phyloP scores from a whole-genome alignment of 305 asterid species.

The Solanum hybrid region DNA sequence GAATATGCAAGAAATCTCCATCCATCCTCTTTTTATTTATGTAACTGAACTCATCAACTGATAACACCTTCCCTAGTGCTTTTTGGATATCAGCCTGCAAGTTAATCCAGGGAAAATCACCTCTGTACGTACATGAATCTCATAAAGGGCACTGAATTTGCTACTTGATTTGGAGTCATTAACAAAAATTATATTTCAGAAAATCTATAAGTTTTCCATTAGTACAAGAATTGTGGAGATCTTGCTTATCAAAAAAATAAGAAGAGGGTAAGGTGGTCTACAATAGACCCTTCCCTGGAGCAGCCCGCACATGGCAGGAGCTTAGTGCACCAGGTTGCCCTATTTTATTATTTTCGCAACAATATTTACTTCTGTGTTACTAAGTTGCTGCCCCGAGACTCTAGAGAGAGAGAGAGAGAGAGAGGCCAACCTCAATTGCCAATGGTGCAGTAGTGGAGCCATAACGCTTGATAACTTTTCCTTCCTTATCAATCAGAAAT shows the following conservation, averaged over 20 bases:
- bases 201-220: background rate
- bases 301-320: background rate
- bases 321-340: background rate
- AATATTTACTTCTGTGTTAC: background rate
- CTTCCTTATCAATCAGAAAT: constrained; percentile 79
- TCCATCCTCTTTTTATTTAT: background rate
- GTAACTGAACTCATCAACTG: background rate
- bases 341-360: background rate
- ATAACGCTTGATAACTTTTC: constrained; percentile 57
- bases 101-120: background rate
- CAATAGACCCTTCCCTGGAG: background rate
- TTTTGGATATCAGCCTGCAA: constrained; percentile 57
- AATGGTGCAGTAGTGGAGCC: constrained; percentile 62
- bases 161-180: background rate
- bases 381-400: background rate
- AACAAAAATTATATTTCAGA: background rate
- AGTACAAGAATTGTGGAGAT: background rate
- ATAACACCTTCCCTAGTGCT: constrained; percentile 45
- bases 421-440: constrained; percentile 55
- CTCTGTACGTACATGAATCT: background rate
- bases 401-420: constrained; percentile 1
- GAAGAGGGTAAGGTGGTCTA: background rate
- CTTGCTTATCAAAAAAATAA: background rate
- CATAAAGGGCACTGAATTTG: background rate
- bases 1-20: background rate